Evolutionary conservation across 352 stramenopile species (phyloP).

Genomic region (Pythium myriotylum): DNA sequence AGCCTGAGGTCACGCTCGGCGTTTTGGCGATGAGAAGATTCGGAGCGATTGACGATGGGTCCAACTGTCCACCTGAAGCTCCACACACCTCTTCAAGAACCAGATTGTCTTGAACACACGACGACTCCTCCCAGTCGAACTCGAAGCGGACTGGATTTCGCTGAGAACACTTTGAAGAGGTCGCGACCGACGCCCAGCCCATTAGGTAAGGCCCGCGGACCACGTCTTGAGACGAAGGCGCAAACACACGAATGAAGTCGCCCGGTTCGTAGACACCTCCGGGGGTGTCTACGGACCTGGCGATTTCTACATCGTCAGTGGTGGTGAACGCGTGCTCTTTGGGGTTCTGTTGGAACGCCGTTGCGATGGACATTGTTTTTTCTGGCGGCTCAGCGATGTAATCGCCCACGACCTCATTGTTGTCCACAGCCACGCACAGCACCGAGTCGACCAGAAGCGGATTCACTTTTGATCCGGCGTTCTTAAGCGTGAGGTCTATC

Average conservation of each 20-base stretch:
- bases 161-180: constrained; percentile 35
- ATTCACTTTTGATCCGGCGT: constrained; percentile 28
- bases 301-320: not conserved
- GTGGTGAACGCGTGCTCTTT: constrained; percentile 37
- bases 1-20: constrained; percentile 8
- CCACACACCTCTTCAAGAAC: constrained; percentile 24
- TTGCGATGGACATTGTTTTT: constrained; percentile 35
- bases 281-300: not conserved
- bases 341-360: constrained; percentile 43
- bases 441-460: constrained; percentile 47
- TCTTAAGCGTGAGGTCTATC: constrained; percentile 33
- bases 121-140: constrained; percentile 3
- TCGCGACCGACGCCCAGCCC: constrained; percentile 18
- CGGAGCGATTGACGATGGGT: constrained; percentile 15
- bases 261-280: constrained; percentile 29
- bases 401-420: constrained; percentile 46
- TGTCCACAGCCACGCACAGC: constrained; percentile 51
- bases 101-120: constrained; percentile 19
- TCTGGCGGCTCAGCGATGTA: constrained; percentile 35
- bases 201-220: constrained; percentile 28
- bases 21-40: constrained; percentile 22
- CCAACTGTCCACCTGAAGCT: constrained; percentile 10
- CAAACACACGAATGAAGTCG: constrained; percentile 40
- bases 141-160: constrained; percentile 33
- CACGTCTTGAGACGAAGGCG: constrained; percentile 2